These are phyloP conservation scores for Pythium pyrilobum DNA, from an alignment of 352 stramenopile genomes.

Conservation along the genomic window DNA sequence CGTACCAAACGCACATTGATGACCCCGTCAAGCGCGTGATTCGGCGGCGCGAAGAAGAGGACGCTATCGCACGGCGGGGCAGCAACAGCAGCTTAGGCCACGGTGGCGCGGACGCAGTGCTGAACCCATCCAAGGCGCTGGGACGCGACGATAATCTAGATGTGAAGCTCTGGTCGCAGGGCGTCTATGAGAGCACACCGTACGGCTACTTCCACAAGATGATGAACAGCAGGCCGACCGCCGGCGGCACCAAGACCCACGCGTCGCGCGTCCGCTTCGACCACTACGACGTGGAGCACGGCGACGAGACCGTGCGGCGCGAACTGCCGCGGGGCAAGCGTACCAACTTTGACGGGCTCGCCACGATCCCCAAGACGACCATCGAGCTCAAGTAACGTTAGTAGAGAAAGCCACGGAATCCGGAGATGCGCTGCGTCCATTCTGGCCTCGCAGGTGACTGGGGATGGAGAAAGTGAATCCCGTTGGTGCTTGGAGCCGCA, in stretches of 20 bases:
- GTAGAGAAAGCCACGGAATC: not conserved
- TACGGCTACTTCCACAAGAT: slow-evolving; percentile 86
- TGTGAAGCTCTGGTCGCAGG: slow-evolving; percentile 68
- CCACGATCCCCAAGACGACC: slow-evolving; percentile 37
- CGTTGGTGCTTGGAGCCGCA: slow-evolving; percentile 13
- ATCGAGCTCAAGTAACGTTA: slow-evolving; percentile 43
- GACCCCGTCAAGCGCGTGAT: slow-evolving; percentile 66
- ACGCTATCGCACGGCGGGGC: slow-evolving; percentile 49
- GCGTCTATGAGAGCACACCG: slow-evolving; percentile 69
- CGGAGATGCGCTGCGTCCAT: not conserved
- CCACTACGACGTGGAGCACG: slow-evolving; percentile 65
- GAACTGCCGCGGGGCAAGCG: slow-evolving; percentile 64
- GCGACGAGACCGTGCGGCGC: slow-evolving; percentile 28
- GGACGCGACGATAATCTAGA: slow-evolving; percentile 66
- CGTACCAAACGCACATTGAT: slow-evolving; percentile 41
- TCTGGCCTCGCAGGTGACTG: not conserved
- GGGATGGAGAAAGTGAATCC: not conserved
- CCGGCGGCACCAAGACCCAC: slow-evolving; percentile 41
- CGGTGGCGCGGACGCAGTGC: not conserved
- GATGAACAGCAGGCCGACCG: slow-evolving; percentile 47
- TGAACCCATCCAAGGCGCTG: slow-evolving; percentile 2
- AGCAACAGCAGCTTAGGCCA: not conserved
- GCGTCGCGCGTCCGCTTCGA: slow-evolving; percentile 62
- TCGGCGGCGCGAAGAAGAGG: slow-evolving; percentile 57
- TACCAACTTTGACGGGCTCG: slow-evolving; percentile 46